Evolutionary conservation across 2,329 filamentous ascomycete genomes (phyloP).

Genomic region (Albifimbria verrucaria): DNA sequence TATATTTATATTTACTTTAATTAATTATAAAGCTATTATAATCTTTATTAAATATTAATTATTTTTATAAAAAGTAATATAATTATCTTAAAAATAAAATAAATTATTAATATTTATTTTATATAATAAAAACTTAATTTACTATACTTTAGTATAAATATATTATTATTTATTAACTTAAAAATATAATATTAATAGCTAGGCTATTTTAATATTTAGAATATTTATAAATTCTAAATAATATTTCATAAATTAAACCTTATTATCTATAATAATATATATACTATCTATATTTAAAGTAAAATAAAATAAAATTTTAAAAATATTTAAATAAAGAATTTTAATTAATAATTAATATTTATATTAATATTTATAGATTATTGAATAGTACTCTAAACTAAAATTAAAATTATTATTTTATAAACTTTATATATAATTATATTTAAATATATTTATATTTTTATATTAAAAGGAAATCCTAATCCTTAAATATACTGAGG

Average conservation of each 20-base stretch:
- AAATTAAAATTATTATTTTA: too few relatives aligned
- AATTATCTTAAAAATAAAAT: slow-evolving; percentile 3
- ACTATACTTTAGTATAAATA: background rate
- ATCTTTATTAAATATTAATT: background rate
- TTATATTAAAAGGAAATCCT: background rate
- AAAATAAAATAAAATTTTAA: background rate
- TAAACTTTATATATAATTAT: background rate
- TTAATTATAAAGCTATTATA: slow-evolving; percentile 5
- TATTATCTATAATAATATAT: background rate
- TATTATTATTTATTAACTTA: background rate
- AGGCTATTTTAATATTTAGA: background rate
- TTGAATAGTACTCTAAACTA: too few relatives aligned
- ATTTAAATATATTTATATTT: background rate
- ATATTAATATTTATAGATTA: too few relatives aligned
- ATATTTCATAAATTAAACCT: too few relatives aligned
- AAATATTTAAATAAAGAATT: background rate
- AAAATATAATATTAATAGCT: too few relatives aligned
- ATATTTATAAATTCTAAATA: background rate
- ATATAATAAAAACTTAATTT: background rate
- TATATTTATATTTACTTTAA: too few relatives aligned
- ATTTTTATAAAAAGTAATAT: slow-evolving; percentile 3
- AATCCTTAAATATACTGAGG: background rate
- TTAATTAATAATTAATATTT: background rate
- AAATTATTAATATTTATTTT: background rate
- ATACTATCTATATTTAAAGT: background rate